Evolutionary conservation across 345 rosid genomes (phyloP), one percentile per base, ranked within the genome.

Genomic region (Crucihimalaya himalaica): DNA sequence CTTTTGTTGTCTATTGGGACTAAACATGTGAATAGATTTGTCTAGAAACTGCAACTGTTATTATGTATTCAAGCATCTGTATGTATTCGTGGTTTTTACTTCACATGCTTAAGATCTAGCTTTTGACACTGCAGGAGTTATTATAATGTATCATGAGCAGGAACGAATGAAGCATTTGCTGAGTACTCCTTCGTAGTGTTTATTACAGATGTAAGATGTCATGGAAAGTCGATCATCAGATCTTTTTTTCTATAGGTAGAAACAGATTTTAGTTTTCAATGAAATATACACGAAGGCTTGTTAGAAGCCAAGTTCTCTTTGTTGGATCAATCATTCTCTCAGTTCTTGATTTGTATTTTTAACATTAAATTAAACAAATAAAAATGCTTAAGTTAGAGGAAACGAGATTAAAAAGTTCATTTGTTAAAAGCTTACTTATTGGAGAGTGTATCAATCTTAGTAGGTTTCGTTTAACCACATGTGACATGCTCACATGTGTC

Each of bases 291-390:
- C 12, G 4, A 48, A 50, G 68, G 68, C 67, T 66, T 66, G 21
- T 48, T 56, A 58, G 73, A 18, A 60, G 54, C 69, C 52, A 53
- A 34, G 5, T 27, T 62, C 15, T 69, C 64, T 53, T 42, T 25
- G 40, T 67, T 59, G 55, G 13, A 51, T 59, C 54, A 51, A 48
- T 66, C 43, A 11, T 59, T 67, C 28, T 40, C 53, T 28, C 19
- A 23, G 48, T 47, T 74, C 29, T 39, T 75, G 69, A 54, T 75
- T 68, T 74, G 79, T 68, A 75, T n/a, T n/a, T n/a, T n/a, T n/a
- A n/a, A n/a, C n/a, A n/a, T n/a, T n/a, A n/a, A n/a, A n/a, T n/a
- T n/a, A n/a, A n/a, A n/a, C n/a, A n/a, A n/a, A n/a, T n/a, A n/a
- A n/a, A n/a, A n/a, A n/a, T n/a, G n/a, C n/a, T n/a, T n/a, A n/a